A percentile compares a stretch with the other conserved stretches of the same genome.
Evolutionary conservation across 176 grass and related monocot genomes (phyloP).

Genomic region (Ensete glaucum): DNA sequence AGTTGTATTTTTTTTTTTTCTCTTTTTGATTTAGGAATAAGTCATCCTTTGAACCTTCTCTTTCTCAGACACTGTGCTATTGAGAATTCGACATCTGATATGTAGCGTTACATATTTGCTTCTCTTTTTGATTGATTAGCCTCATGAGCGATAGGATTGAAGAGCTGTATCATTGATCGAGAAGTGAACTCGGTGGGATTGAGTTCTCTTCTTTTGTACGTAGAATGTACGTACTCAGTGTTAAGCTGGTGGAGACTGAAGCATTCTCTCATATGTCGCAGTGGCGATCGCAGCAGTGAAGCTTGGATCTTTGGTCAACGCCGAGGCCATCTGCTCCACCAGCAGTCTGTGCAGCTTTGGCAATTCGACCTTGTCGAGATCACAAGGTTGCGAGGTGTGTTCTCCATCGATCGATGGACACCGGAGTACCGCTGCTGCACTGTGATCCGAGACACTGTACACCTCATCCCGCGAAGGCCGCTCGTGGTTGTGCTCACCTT

Average conservation of each 20-base stretch:
- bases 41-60: too few species aligned
- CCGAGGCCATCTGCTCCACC: constrained; percentile 2
- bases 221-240: too few species aligned
- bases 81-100: too few species aligned
- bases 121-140: too few species aligned
- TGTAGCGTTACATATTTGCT: too few species aligned
- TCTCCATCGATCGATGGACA: not conserved
- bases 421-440: not conserved
- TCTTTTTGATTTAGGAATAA: too few species aligned
- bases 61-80: too few species aligned
- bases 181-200: too few species aligned
- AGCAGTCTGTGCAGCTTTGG: not conserved
- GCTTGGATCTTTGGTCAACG: not conserved
- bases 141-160: too few species aligned
- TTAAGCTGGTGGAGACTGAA: not conserved
- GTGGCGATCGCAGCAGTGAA: not conserved
- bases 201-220: too few species aligned
- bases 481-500: constrained; percentile 82
- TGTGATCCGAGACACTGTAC: not conserved
- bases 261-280: not conserved
- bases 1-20: too few species aligned
- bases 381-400: not conserved
- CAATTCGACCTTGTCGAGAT: not conserved
- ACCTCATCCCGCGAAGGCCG: constrained; percentile 13
- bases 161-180: too few species aligned